Evolutionary conservation across 176 grass and related monocot genomes (phyloP).

Genomic region (Pharus latifolius): DNA sequence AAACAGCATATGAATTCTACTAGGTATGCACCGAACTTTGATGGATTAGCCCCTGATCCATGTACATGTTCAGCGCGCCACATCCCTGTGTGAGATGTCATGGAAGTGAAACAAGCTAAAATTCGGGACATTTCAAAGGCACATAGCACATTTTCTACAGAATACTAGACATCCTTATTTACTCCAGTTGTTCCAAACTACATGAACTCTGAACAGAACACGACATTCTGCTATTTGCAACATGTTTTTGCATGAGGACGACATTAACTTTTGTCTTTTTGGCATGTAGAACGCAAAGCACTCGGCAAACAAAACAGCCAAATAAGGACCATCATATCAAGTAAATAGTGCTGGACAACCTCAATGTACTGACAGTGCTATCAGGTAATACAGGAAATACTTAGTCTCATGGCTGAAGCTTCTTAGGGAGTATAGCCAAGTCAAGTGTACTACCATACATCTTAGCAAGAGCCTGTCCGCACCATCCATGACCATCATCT

Average conservation of each 20-base stretch:
- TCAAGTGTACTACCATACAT: conserved; percentile 32
- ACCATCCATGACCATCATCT: conserved; percentile 55
- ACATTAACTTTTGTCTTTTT: not conserved
- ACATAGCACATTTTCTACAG: too few species aligned
- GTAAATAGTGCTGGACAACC: not conserved
- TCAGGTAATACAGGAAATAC: not conserved
- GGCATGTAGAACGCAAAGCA: not conserved
- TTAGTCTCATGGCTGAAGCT: conserved; percentile 33
- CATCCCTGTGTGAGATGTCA: too few species aligned
- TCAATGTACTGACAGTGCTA: not conserved
- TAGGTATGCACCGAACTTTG: too few species aligned
- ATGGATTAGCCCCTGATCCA: too few species aligned
- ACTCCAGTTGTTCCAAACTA: too few species aligned
- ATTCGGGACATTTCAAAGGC: too few species aligned
- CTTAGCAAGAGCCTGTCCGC: conserved; percentile 39
- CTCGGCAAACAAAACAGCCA: not conserved
- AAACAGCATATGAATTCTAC: too few species aligned
- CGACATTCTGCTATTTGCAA: not conserved
- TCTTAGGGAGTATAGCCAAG: conserved; percentile 34
- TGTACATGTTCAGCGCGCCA: too few species aligned
- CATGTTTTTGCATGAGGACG: not conserved
- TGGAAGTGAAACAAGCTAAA: too few species aligned
- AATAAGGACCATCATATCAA: not conserved
- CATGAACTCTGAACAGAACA: not conserved
- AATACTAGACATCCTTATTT: too few species aligned